Conservation (phyloP, 257 asterid genomes). For the Avicennia marina region DNA sequence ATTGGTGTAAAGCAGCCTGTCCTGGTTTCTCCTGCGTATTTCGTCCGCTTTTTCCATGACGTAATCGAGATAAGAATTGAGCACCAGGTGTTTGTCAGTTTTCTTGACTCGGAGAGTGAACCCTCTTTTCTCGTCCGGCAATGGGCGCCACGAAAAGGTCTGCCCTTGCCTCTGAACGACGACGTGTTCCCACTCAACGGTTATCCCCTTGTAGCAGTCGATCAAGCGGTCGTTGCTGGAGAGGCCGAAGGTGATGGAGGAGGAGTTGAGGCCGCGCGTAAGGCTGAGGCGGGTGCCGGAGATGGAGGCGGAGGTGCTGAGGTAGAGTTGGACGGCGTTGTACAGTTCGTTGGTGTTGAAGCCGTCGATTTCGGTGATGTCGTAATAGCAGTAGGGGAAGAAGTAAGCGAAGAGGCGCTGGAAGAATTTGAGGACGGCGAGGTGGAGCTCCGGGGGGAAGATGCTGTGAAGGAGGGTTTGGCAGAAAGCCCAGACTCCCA, state of each 20-base stretch:
- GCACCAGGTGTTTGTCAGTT: slow-evolving; percentile 23
- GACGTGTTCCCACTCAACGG: slow-evolving; percentile 39
- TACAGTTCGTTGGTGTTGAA: slow-evolving; percentile 47
- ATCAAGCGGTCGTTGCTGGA: slow-evolving; percentile 38
- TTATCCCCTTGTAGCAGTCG: slow-evolving; percentile 22
- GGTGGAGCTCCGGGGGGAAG: slow-evolving; percentile 41
- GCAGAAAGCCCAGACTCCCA: slow-evolving; percentile 41
- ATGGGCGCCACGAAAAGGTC: slow-evolving; percentile 35
- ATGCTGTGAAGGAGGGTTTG: slow-evolving; percentile 32
- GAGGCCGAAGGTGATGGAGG: slow-evolving; percentile 35
- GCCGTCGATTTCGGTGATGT: slow-evolving; percentile 43
- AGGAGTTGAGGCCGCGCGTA: slow-evolving; percentile 33
- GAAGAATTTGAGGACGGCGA: slow-evolving; percentile 28
- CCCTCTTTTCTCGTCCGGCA: slow-evolving; percentile 43
- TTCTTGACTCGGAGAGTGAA: slow-evolving; percentile 32
- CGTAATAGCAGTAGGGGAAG: slow-evolving; percentile 43
- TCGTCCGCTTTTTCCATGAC: slow-evolving; percentile 30
- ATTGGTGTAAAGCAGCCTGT: slow-evolving; percentile 31
- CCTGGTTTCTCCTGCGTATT: slow-evolving; percentile 27
- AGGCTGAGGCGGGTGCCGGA: slow-evolving; percentile 38
- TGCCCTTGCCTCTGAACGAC: slow-evolving; percentile 33
- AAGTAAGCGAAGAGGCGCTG: slow-evolving; percentile 29
- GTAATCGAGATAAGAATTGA: slow-evolving; percentile 29
- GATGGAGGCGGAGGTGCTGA: slow-evolving; percentile 36
- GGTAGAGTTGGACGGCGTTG: slow-evolving; percentile 45